phyloP scores from a whole-genome alignment of 1,284 basidiomycete species.

The Xerocomus amazonicus region DNA sequence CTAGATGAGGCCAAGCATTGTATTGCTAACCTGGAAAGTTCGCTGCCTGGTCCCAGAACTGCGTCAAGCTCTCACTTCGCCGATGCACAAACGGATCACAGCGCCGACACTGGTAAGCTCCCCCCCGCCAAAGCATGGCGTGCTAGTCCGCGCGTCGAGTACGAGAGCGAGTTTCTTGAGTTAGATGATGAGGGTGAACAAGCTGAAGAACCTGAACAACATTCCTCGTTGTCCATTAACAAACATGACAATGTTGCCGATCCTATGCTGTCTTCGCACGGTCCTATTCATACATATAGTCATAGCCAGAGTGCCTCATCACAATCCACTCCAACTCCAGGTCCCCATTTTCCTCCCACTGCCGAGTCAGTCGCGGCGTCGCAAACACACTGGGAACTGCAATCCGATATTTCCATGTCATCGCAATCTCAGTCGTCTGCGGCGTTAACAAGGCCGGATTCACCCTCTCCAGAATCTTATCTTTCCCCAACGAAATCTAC shows the following conservation, averaged over 20 bases:
- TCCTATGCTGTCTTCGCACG: slow-evolving; percentile 38
- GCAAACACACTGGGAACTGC: slow-evolving; percentile 23
- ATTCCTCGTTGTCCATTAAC: slow-evolving; percentile 10
- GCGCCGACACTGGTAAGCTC: not conserved
- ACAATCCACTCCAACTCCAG: slow-evolving; percentile 7
- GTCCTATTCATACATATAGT: slow-evolving; percentile 9
- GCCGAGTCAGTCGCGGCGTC: slow-evolving; percentile 13
- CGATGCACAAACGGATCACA: not conserved
- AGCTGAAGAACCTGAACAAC: slow-evolving; percentile 27
- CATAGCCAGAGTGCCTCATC: slow-evolving; percentile 15
- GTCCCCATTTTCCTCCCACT: slow-evolving; percentile 3
- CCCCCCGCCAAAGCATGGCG: slow-evolving; percentile 7
- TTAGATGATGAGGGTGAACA: slow-evolving; percentile 50
- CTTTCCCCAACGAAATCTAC: slow-evolving; percentile 24
- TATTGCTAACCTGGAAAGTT: slow-evolving; percentile 66
- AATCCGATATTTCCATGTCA: slow-evolving; percentile 21
- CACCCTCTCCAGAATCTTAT: slow-evolving; percentile 32
- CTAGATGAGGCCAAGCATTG: slow-evolving; percentile 73
- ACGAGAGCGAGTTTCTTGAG: slow-evolving; percentile 49
- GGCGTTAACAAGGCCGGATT: slow-evolving; percentile 27
- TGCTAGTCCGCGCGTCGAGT: slow-evolving; percentile 7
- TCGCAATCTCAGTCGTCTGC: slow-evolving; percentile 29
- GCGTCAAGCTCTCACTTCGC: not conserved
- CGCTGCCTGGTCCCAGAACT: slow-evolving; percentile 46
- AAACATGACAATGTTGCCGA: slow-evolving; percentile 28